These are phyloP conservation scores for Amoeboaphelidium protococcarum DNA, from an alignment of 371 early-diverging fungal species.

Conservation along the genomic window DNA sequence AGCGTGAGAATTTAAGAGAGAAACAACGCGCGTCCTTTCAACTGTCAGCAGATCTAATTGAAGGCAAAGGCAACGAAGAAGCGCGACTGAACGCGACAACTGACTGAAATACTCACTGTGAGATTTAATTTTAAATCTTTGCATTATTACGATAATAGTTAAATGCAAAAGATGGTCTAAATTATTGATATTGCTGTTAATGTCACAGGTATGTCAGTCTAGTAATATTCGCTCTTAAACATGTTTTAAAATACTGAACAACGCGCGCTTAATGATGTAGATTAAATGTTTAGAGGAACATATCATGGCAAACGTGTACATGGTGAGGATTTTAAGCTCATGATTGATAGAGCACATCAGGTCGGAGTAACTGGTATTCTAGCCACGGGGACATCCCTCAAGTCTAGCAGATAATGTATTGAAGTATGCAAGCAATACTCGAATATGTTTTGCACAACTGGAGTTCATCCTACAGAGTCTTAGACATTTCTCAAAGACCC, in stretches of 20 bases:
- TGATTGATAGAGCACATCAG: constrained; percentile 30
- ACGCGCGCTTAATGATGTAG: constrained; percentile 6
- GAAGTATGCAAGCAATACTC: constrained; percentile 15
- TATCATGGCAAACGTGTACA: constrained; percentile 52
- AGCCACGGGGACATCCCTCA: constrained; percentile 41
- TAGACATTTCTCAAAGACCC: constrained; percentile 29
- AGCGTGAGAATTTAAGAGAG: too few relatives aligned
- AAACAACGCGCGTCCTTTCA: too few relatives aligned
- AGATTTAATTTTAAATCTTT: too few relatives aligned
- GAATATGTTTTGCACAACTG: constrained; percentile 41
- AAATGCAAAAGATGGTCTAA: too few relatives aligned
- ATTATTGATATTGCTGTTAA: constrained; percentile 56
- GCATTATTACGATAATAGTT: too few relatives aligned
- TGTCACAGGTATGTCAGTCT: too few relatives aligned
- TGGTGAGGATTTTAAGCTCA: constrained; percentile 31
- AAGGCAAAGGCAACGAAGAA: too few relatives aligned
- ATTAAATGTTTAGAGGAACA: constrained; percentile 49
- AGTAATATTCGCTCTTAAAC: too few relatives aligned
- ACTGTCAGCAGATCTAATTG: too few relatives aligned
- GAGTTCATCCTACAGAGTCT: constrained; percentile 66
- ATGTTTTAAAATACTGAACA: too few relatives aligned
- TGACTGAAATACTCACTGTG: too few relatives aligned
- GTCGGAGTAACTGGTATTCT: constrained; percentile 41
- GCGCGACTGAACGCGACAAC: too few relatives aligned
- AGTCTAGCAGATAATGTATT: constrained; percentile 29